Base-by-base conservation (phyloP, 192 early-diverging fungal genomes). In the Linnemannia elongata region DNA sequence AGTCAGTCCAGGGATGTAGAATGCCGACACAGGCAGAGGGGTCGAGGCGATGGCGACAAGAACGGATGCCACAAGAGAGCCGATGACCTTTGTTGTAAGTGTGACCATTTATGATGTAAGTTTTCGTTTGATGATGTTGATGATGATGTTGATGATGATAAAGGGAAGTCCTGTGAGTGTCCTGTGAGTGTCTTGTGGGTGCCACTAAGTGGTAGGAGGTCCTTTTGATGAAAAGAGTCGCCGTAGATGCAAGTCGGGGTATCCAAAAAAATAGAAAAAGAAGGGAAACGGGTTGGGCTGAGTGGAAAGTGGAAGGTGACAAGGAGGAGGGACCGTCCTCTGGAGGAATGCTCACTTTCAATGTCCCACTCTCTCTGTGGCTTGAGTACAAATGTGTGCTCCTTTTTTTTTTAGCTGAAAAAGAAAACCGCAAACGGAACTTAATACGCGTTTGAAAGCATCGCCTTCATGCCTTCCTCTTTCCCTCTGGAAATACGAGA, bases 1-100 rank as follows among this genome's bases (percentile, higher is more conserved):
- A 41, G 76, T 83, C 30, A 83, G 70, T 30, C 82, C 82, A 30
- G 82, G 82, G 45, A 83, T 78, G 27, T 83, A 83, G 69, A 83
- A 83, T 38, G 74, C 76, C 6, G 69, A n/a, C 10, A 52, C 71
- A 55, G 60, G 60, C 27, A 33, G 0, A 66, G 60, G 60, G 12
- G 12, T 30, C 10, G 60, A 66, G 12, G 60, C n/a, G 60, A 66
- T 66, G n/a, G 60, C 30, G 1, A 66, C 60, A 27, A 66, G 60
- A 30, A 66, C 30, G 1, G 60, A 66, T 24, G 60, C 60, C 60
- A 66, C 60, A 2, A 66, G 60, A 30, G 60, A 15, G 30, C 60
- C 60, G 13, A 66, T 66, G 60, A 66, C 60, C 13, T 30, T 66
- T 30, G 60, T 33, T 9, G 27, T 66, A 24, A 66, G 30, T 66